Evolutionary conservation across 345 rosid genomes (phyloP), one percentile per base, ranked within the genome.

Genomic region (Salix brachista): DNA sequence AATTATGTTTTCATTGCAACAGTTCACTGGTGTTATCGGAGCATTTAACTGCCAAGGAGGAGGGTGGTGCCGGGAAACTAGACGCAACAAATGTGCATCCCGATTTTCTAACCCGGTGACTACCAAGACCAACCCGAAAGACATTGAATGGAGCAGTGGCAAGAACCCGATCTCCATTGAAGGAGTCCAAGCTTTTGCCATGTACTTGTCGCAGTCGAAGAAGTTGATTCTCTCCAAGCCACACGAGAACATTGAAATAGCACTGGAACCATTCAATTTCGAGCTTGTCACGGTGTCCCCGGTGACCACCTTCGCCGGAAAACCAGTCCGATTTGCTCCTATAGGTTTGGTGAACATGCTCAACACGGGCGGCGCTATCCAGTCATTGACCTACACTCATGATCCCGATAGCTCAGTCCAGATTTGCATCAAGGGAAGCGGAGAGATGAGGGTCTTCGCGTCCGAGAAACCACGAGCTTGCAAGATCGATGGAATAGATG

Each of bases 31-130:
- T 73, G 88, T 96, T 26, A 86, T 96, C 5, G 97, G 98, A 58
- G 95, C 82, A 67, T 96, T 96, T 67, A 96, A 96, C 83, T 96
- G 99, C 85, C 99, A 96, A 90, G 98, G 99, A 75, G 98, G 99
- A 69, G 99, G 98, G 3, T 96, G 99, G 99, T 78, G 88, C 78
- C 88, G 92, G 0, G 97, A 96, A 81, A 84, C 89, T 13, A 80
- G 98, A 41, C 88, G 93, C 32, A 96, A 94, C 91, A 76, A 88
- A 78, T 96, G 95, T 42, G 85, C 85, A 44, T 89, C 98, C 8
- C 69, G 88, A 66, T 94, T 34, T 77, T 90, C 94, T 42, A 86
- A 85, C 50, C 68, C 66, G 48, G 79, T 93, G 69, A 85, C 91
- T 0, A 80, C 94, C 41, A 84, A 79, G 65, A 91, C 92, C 30